Evolutionary conservation across 176 grass and related monocot genomes (phyloP), one percentile per base, ranked within the genome.

Genomic region (Canna indica): DNA sequence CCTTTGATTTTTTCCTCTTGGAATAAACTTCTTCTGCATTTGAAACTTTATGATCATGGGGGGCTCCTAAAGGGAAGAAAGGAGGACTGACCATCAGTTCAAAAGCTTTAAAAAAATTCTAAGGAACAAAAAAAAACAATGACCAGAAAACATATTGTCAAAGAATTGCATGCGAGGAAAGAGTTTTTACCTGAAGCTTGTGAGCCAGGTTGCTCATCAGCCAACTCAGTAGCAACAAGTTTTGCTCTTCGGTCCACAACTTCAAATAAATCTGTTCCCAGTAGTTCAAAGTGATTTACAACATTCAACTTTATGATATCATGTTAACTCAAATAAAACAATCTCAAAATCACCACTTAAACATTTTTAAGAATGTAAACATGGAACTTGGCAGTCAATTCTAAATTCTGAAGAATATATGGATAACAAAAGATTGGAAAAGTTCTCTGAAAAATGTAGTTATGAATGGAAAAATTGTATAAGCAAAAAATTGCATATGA

Each of bases 171-270:
- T 22, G 31, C n/a, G 24, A 72, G 2, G 58, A 53, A 80, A 62
- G 11, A 27, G 60, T 39, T 66, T n/a, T 25, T 99, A 93, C 94
- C 89, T 79, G 82, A 73, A 78, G 72, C 81, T 74, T 90, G 94
- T 36, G 75, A 81, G 45, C 60, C 80, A 47, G 86, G 67, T 68
- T 90, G 84, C 47, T 99, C 94, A 78, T 99, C 81, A 7, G 89
- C 81, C 77, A 90, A 67, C 80, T 99, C 94, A 32, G 75, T 87
- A 22, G 79, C 94, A 67, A 99, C 94, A 80, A 83, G 85, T 68
- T 99, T 99, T 66, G 89, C 94, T 75, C 89, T 87, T 76, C 89
- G 72, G 80, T 99, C 94, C 6, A 99, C 94, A 18, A 99, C 94
- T 81, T 99, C 94, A 17, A 99, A 80, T 75, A 99, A 88, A 78